Evolutionary conservation across 2,329 filamentous ascomycete genomes (phyloP).

Genomic region (Ceratocystis harringtonii): DNA sequence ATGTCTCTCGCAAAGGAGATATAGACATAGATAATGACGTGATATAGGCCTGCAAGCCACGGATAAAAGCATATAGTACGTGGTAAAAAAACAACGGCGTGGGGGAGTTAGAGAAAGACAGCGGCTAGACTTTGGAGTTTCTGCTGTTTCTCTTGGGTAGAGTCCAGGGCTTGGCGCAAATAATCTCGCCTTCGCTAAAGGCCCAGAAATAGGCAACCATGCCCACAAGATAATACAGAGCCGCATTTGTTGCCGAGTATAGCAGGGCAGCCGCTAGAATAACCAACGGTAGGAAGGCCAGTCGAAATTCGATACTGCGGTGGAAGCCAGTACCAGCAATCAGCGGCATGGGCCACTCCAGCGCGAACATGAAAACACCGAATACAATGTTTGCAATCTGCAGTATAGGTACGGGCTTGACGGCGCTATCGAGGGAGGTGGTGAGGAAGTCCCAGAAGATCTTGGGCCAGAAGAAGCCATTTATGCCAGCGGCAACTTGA

Average conservation of each 20-base stretch:
- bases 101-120: slow-evolving; percentile 1
- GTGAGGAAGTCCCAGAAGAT: slow-evolving; percentile 97
- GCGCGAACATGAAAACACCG: slow-evolving; percentile 61
- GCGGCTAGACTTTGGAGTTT: slow-evolving; percentile 13
- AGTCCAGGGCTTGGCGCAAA: slow-evolving; percentile 56
- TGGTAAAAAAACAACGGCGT: not conserved
- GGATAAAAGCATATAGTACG: not conserved
- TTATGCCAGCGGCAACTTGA: slow-evolving; percentile 68
- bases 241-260: slow-evolving; percentile 86
- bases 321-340: slow-evolving; percentile 67
- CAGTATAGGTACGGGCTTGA: slow-evolving; percentile 74
- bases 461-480: slow-evolving; percentile 96
- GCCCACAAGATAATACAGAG: slow-evolving; percentile 78
- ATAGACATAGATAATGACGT: too few species aligned
- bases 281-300: slow-evolving; percentile 68
- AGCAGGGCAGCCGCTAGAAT: slow-evolving; percentile 60
- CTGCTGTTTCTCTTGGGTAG: slow-evolving; percentile 40
- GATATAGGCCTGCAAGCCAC: not conserved
- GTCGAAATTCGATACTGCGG: slow-evolving; percentile 70
- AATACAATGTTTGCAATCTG: slow-evolving; percentile 82
- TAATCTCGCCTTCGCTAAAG: slow-evolving; percentile 84
- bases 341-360: slow-evolving; percentile 77
- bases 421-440: slow-evolving; percentile 70
- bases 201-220: slow-evolving; percentile 90
- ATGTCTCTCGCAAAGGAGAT: too few species aligned